These are phyloP conservation scores for Calonectria pteridis DNA, from an alignment of 2,329 filamentous ascomycete genomes.

Conservation along the genomic window DNA sequence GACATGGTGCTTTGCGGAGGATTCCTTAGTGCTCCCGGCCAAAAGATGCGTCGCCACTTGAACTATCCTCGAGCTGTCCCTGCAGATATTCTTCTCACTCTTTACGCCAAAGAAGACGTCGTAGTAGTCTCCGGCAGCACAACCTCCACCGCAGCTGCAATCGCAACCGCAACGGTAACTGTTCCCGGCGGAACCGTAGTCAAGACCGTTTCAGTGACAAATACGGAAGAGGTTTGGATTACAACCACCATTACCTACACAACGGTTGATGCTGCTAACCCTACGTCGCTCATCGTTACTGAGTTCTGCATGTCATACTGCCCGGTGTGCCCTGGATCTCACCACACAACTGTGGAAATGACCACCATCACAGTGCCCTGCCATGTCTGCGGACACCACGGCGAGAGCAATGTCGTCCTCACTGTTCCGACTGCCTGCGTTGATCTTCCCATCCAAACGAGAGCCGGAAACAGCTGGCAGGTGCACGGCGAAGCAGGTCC, in stretches of 20 bases:
- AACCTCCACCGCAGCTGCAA: not conserved
- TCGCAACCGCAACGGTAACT: not conserved
- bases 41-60: not conserved
- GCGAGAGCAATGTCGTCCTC: not conserved
- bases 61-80: not conserved
- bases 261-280: not conserved
- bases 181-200: not conserved
- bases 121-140: not conserved
- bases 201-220: not conserved
- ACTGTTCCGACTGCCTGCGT: not conserved
- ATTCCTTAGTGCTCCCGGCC: not conserved
- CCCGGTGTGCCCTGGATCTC: not conserved
- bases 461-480: not conserved
- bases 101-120: not conserved
- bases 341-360: not conserved
- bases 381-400: not conserved
- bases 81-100: not conserved
- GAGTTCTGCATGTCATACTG: not conserved
- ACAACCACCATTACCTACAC: not conserved
- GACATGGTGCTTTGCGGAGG: not conserved
- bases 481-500: not conserved
- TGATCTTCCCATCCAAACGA: not conserved
- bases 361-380: not conserved
- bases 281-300: not conserved
- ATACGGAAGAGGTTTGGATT: not conserved